Evolutionary conservation across 78 protist genomes (phyloP).

Genomic region (Guillardia theta): DNA sequence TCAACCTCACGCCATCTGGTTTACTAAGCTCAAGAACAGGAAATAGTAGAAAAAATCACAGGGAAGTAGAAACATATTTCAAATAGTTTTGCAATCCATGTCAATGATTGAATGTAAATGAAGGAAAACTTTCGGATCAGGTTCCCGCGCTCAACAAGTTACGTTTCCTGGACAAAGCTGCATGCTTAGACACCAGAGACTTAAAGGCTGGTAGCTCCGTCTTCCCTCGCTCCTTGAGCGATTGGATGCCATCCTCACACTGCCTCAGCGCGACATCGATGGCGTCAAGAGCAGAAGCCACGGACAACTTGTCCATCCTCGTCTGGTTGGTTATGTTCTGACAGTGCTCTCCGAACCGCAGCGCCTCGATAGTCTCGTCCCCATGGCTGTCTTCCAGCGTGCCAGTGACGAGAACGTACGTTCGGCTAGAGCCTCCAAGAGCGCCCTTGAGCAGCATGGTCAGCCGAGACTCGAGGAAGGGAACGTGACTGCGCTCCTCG

Average conservation of each 20-base stretch:
- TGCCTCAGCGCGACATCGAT: slow-evolving; percentile 13
- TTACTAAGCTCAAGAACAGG: neutral
- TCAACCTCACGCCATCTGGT: neutral
- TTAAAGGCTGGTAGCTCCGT: neutral
- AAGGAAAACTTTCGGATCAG: too few species aligned
- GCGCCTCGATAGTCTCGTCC: slow-evolving; percentile 29
- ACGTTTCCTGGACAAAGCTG: neutral
- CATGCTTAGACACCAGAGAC: neutral
- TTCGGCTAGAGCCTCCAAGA: slow-evolving; percentile 33
- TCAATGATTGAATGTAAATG: too few species aligned
- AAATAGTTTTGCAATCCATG: too few species aligned
- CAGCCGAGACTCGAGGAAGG: slow-evolving; percentile 37
- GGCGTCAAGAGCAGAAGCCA: neutral
- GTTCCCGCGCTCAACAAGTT: too few species aligned
- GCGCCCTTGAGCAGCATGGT: slow-evolving; percentile 36
- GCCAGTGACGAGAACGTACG: neutral
- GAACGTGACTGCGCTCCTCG: slow-evolving; percentile 8
- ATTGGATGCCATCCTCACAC: neutral
- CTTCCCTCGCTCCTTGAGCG: neutral
- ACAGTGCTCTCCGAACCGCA: slow-evolving; percentile 51
- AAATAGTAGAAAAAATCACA: too few species aligned
- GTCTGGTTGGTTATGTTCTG: neutral
- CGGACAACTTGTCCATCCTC: neutral
- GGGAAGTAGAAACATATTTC: too few species aligned
- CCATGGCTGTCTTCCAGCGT: neutral